phyloP scores from a whole-genome alignment of 2,329 filamentous ascomycete species.

The Fusarium albosuccineum region DNA sequence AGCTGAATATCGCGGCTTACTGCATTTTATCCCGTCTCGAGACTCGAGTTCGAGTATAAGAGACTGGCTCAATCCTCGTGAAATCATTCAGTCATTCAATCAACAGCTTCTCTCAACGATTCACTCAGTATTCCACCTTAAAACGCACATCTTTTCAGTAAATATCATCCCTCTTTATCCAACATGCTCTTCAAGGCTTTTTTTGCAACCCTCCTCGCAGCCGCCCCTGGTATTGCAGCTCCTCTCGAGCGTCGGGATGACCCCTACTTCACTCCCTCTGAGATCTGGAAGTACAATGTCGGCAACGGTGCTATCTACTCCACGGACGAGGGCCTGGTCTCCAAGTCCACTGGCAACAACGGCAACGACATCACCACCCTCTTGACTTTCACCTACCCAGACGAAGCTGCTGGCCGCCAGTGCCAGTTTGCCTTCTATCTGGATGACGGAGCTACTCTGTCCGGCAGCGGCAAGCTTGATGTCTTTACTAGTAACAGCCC shows the following conservation, averaged over 20 bases:
- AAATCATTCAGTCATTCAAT: background rate
- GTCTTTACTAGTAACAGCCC: conserved; percentile 43
- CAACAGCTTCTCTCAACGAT: background rate
- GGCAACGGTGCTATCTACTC: conserved; percentile 40
- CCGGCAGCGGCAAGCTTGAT: conserved; percentile 46
- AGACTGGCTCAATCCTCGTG: background rate
- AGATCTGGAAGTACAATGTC: conserved; percentile 41
- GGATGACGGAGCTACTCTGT: conserved; percentile 27
- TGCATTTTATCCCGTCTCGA: background rate
- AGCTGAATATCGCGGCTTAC: conserved; percentile 1
- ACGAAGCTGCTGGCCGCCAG: conserved; percentile 34
- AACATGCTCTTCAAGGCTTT: conserved; percentile 44
- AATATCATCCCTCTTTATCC: background rate
- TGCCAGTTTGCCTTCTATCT: conserved; percentile 48
- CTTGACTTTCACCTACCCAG: conserved; percentile 47
- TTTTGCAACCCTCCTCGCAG: conserved; percentile 33
- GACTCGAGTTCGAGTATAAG: conserved; percentile 13
- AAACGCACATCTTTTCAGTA: background rate
- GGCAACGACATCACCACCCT: conserved; percentile 48
- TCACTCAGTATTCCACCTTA: background rate
- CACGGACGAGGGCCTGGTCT: conserved; percentile 24
- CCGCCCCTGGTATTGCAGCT: conserved; percentile 36
- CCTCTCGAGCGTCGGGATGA: conserved; percentile 31
- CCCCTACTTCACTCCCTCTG: conserved; percentile 41
- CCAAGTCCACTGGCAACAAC: conserved; percentile 39